A percentile compares a stretch with the other conserved stretches of the same genome.
phyloP scores from a whole-genome alignment of 2,329 filamentous ascomycete species.

The Sphaerulina musiva region DNA sequence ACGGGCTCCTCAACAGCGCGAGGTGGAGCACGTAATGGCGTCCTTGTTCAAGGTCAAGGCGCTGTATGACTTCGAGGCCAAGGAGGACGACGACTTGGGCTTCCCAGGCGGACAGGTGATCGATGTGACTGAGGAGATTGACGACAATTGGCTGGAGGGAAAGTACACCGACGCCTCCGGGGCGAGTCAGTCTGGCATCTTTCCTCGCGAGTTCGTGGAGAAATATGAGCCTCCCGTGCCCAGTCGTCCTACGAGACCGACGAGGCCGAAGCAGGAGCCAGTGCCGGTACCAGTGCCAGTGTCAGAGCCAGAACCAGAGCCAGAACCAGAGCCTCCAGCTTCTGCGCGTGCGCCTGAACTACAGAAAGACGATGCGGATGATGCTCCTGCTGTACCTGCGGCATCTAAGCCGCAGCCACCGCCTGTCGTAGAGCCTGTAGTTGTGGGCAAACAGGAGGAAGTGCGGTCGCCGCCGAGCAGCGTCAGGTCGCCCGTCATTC shows the following conservation, averaged over 20 bases:
- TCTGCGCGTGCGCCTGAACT: constrained; percentile 23
- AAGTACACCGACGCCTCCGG: constrained; percentile 76
- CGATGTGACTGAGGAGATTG: constrained; percentile 86
- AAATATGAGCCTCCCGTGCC: constrained; percentile 88
- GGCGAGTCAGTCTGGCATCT: constrained; percentile 73
- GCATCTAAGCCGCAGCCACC: constrained; percentile 35
- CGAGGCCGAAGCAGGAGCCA: constrained; percentile 60
- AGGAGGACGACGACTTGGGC: constrained; percentile 88
- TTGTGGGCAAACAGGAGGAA: constrained; percentile 19
- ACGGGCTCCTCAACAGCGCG: background rate
- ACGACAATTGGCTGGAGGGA: constrained; percentile 87
- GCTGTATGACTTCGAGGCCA: constrained; percentile 86
- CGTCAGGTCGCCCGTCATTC: constrained; percentile 12
- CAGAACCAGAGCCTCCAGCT: constrained; percentile 19
- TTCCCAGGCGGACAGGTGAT: constrained; percentile 84
- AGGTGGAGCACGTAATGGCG: constrained; percentile 25
- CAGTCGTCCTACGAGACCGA: constrained; percentile 68
- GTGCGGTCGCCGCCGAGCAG: constrained; percentile 26
- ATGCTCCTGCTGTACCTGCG: constrained; percentile 29
- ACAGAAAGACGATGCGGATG: constrained; percentile 18
- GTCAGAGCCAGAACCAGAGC: constrained; percentile 54
- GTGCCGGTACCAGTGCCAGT: constrained; percentile 19
- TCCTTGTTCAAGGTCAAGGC: constrained; percentile 84
- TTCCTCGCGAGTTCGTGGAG: constrained; percentile 95
- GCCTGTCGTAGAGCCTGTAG: constrained; percentile 30